phyloP scores from a whole-genome alignment of 2,329 filamentous ascomycete genomes.

The Monilinia polystroma region DNA sequence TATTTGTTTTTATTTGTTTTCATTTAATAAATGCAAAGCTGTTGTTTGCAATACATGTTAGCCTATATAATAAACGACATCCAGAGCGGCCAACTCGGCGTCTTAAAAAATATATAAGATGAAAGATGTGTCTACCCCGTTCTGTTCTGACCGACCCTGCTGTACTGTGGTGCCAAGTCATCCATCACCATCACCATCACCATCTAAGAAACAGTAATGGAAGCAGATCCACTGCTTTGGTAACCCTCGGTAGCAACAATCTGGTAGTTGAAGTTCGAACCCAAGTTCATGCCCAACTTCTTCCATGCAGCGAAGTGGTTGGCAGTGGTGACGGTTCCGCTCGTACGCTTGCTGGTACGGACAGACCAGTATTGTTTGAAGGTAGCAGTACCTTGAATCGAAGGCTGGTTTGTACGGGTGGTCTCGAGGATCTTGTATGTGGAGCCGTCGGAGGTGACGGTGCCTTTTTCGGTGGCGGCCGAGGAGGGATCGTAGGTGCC shows the following conservation, averaged over 20 bases:
- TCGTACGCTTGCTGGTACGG: conserved; percentile 49
- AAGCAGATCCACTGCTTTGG: conserved; percentile 21
- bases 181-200: not conserved
- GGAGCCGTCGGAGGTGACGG: conserved; percentile 52
- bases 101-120: not conserved
- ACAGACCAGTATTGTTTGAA: conserved; percentile 57
- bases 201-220: conserved; percentile 24
- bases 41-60: too few relatives aligned
- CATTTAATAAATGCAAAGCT: too few relatives aligned
- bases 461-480: conserved; percentile 50
- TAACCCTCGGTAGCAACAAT: conserved; percentile 44
- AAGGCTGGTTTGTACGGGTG: conserved; percentile 40
- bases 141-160: too few relatives aligned
- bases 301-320: conserved; percentile 56
- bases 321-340: conserved; percentile 50
- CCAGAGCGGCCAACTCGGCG: too few relatives aligned
- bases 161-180: not conserved
- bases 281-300: conserved; percentile 48
- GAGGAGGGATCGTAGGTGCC: conserved; percentile 52
- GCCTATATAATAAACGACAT: too few relatives aligned
- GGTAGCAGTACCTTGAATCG: conserved; percentile 52
- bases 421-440: conserved; percentile 49
- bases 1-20: too few relatives aligned
- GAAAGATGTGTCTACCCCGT: not conserved
- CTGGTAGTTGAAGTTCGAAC: conserved; percentile 46